Percentiles rank a stretch among this genome's conserved stretches.
Conservation (phyloP, 371 early-diverging fungal species). For the Mucor sp. region DNA sequence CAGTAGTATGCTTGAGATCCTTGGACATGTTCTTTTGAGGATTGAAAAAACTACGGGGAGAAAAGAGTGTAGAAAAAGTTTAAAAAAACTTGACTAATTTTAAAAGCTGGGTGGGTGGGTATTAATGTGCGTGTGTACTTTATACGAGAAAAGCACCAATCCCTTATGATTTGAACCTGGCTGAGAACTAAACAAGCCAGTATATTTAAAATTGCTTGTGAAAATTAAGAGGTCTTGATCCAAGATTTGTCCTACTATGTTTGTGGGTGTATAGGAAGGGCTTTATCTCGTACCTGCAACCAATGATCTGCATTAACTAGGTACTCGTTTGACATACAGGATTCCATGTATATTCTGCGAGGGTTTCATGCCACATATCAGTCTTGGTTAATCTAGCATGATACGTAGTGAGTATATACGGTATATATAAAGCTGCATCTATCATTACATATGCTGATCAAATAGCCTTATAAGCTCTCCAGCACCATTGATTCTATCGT, state of each 20-base stretch:
- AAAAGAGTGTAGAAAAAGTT: not conserved
- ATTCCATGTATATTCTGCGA: too few relatives aligned
- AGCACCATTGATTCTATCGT: too few relatives aligned
- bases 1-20: conserved; percentile 20
- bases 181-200: not conserved
- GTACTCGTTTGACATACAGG: too few relatives aligned
- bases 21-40: conserved; percentile 14
- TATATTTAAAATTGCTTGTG: not conserved
- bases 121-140: not conserved
- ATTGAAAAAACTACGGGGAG: not conserved
- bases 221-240: not conserved
- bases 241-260: not conserved
- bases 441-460: too few relatives aligned
- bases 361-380: too few relatives aligned
- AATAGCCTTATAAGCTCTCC: too few relatives aligned
- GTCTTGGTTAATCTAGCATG: too few relatives aligned
- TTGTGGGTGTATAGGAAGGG: too few relatives aligned
- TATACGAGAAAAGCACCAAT: not conserved
- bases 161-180: not conserved
- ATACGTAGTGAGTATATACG: too few relatives aligned
- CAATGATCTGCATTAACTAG: too few relatives aligned
- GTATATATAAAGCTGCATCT: too few relatives aligned
- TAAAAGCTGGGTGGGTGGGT: not conserved
- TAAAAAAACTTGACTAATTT: conserved; percentile 1
- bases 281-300: too few relatives aligned